Evolutionary conservation across 2,329 filamentous ascomycete genomes (phyloP).

Genomic region (Chaetoscypha palmicola): DNA sequence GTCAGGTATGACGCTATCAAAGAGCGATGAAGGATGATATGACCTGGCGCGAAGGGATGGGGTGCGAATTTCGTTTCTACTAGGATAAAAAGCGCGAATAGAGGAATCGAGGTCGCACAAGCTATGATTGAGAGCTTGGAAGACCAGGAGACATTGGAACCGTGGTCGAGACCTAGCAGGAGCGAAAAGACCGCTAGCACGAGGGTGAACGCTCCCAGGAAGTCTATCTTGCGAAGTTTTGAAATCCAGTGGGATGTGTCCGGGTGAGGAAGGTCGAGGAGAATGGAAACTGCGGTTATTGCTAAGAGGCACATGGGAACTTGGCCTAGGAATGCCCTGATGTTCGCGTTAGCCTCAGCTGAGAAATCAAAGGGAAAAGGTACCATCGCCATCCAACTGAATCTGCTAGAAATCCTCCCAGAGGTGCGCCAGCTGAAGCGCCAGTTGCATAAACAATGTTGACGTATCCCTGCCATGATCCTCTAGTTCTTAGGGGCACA

Average conservation of each 20-base stretch:
- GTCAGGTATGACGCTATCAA: slow-evolving; percentile 62
- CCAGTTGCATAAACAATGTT: slow-evolving; percentile 67
- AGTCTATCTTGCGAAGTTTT: slow-evolving; percentile 65
- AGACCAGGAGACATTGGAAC: slow-evolving; percentile 65
- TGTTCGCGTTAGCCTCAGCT: no score
- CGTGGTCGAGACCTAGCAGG: slow-evolving; percentile 59
- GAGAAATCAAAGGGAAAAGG: no score
- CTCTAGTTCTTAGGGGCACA: slow-evolving; percentile 60
- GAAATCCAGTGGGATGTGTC: slow-evolving; percentile 55
- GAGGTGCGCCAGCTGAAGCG: slow-evolving; percentile 59
- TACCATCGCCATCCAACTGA: slow-evolving; percentile 69
- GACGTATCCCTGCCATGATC: slow-evolving; percentile 65
- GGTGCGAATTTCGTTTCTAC: slow-evolving; percentile 61
- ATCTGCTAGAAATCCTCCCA: slow-evolving; percentile 67
- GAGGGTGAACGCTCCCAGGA: slow-evolving; percentile 61
- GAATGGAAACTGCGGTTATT: slow-evolving; percentile 54
- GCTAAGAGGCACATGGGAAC: slow-evolving; percentile 61
- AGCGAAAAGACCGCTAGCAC: slow-evolving; percentile 42
- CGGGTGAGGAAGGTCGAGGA: slow-evolving; percentile 52
- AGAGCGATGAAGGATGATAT: slow-evolving; percentile 61
- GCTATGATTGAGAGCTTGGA: slow-evolving; percentile 50
- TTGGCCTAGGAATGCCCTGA: slow-evolving; percentile 64
- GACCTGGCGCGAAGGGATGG: slow-evolving; percentile 68
- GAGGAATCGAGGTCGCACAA: slow-evolving; percentile 46
- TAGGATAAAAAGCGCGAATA: slow-evolving; percentile 61